Evolutionary conservation across 176 grass and related monocot genomes (phyloP).

Genomic region (Tillandsia leiboldiana): DNA sequence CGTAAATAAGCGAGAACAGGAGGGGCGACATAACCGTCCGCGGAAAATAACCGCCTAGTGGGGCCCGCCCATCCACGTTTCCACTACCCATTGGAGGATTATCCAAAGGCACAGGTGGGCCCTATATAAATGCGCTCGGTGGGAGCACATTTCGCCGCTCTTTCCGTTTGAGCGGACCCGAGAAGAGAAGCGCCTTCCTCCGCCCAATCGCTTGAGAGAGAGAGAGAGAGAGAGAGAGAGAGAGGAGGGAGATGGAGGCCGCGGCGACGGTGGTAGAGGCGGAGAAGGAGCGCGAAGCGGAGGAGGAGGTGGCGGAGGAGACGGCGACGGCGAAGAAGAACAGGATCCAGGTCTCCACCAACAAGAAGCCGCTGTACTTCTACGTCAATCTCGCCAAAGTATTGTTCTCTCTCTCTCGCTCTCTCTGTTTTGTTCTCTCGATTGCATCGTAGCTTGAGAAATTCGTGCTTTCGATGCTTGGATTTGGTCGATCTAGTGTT

Average conservation of each 20-base stretch:
- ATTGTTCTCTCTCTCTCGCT: not conserved
- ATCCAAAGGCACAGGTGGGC: not conserved
- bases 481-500: no score
- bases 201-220: not conserved
- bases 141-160: not conserved
- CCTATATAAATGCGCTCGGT: not conserved
- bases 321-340: slow-evolving; percentile 48
- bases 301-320: slow-evolving; percentile 1
- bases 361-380: slow-evolving; percentile 94
- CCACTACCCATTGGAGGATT: not conserved
- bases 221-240: not conserved
- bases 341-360: slow-evolving; percentile 89
- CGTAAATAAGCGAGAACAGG: not conserved
- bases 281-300: not conserved
- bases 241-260: slow-evolving; percentile 24
- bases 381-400: slow-evolving; percentile 98
- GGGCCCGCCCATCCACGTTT: not conserved
- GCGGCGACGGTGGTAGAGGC: slow-evolving; percentile 8
- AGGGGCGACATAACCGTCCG: not conserved
- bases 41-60: not conserved
- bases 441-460: no score
- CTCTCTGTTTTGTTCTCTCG: not conserved
- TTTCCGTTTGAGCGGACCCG: not conserved
- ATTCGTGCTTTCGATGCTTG: no score
- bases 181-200: not conserved